Evolutionary conservation across 2,329 filamentous ascomycete species (phyloP), one percentile per base, ranked within the genome.

Genomic region (Pestalotiopsis fici): DNA sequence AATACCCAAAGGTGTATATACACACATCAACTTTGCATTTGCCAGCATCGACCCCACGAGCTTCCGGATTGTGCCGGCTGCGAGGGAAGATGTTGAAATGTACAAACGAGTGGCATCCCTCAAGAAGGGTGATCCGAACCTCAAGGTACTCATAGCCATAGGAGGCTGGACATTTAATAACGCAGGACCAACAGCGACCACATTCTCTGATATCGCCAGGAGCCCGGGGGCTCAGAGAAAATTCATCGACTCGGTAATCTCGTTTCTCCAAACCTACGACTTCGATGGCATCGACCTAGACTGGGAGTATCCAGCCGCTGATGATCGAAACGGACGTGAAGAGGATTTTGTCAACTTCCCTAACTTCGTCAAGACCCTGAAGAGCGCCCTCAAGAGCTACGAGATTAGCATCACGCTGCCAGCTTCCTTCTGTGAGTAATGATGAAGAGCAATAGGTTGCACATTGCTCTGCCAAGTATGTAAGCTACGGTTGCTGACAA

Each of bases 221-320:
- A 28, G 23, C 15, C 13, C 9, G 7, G 23, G 3, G 4, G 31
- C 11, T 6, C 56, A 31, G 2, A 7, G 9, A 1, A 31, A 7
- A 11, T 59, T 59, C 25, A 13, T 74, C n/a, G 64, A 43, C 2
- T 68, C 69, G 6, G 57, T 76, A 0, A 3, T 77, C 0, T 28
- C 27, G 1, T 76, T 77, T 66, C 71, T 77, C 65, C n/a, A n/a
- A 0, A 35, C 69, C 9, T 72, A 72, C 47, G 69, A 54, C 12
- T 71, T 72, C 28, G 70, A 72, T 21, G 70, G 70, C 15, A 47
- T 72, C 1, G 69, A 72, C 59, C 67, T 71, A 4, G 70, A 73
- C 35, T 69, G 63, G 67, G 67, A 59, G 27, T 59, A 59, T 13
- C 56, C 56, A 11, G 56, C 9, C 3, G 56, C 56, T 1, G 27